Evolutionary conservation across 306 rosid genomes (phyloP), one percentile per base, ranked within the genome.

Genomic region (Parietaria judaica): DNA sequence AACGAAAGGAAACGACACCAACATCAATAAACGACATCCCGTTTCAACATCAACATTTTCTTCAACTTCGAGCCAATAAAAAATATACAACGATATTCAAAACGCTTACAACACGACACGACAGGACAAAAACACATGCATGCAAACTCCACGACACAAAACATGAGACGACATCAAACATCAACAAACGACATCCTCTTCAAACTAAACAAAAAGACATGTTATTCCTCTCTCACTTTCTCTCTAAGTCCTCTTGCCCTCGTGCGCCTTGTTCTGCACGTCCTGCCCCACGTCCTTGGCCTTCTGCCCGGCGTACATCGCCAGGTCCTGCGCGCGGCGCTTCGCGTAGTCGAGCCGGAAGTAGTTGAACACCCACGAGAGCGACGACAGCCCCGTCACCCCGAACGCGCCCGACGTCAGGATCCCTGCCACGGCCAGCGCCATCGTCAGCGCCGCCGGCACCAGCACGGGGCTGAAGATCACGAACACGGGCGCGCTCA

Each of bases 221-320:
- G 14, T 57, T n/a, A 44, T 48, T 11, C 35, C 45, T 2, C 17
- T 23, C 36, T 35, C 61, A 67, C 6, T 14, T 1, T 17, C 64
- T 49, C 57, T 58, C 7, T 5, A 55, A 41, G 84, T 46, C 79
- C 90, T 80, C 88, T 81, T 87, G n/a, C 57, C 72, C 15, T 84
- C 95, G 4, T 82, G 88, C 10, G 86, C 76, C 80, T 70, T 91
- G 1, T 14, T 48, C 75, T 88, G 88, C 13, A 82, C 74, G 38
- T 86, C 96, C 36, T 85, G 96, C 14, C 96, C 95, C 5, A 63
- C 79, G 3, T 88, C 96, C 81, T 86, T 86, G 0, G 88, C 81
- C 84, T 92, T 94, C 82, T 84, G 94, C 34, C 95, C 95, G 56
- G 80, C 74, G 17, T 71, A 79, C 5, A 51, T 76, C 0, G 79